Base-by-base conservation (phyloP, 148 eudicot species). In the Amaranthus palmeri region DNA sequence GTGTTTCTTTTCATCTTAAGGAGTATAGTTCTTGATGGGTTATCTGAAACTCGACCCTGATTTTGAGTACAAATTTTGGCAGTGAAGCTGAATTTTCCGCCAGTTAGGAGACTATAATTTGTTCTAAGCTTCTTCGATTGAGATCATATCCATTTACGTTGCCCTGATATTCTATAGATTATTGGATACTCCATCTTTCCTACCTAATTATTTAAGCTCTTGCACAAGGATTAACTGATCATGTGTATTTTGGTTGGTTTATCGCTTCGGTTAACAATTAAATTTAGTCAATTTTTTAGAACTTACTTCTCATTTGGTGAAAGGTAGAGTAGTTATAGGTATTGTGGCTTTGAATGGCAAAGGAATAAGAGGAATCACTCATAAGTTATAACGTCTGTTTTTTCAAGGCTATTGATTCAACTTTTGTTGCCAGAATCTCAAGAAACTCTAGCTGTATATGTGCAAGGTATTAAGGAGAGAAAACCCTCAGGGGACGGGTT, bases 391-490 rank as follows among this genome's bases (percentile, higher is more conserved):
- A 25, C 15, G 5, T 5, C 15, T 61, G 12, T 3, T 25, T 61
- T 7, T 11, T 12, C n/a, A 47, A 53, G 48, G 74, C 12, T 64
- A 17, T 59, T 72, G 51, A 52, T 36, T 46, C 12, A 62, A 40
- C 10, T 62, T 42, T 61, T 58, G 13, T 44, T 62, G 9, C 4
- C 13, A 83, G 81, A 80, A 42, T 40, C 71, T 61, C 50, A 25
- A 56, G 50, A 55, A 9, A 65, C 51, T 68, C 25, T 74, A 63
- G 77, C 74, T 48, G 67, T 63, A 64, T 25, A 4, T 52, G 57
- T 52, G 50, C 72, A 68, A 11, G 71, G 62, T n/a, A n/a, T 42
- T 56, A 41, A 56, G 57, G 57, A 56, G 48, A 64, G 63, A 61
- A n/a, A 45, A 47, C 47, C 51, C 8, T 46, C 59, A 65, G 45